phyloP scores from a whole-genome alignment of 192 early-diverging fungal genomes.

The Bifiguratus adelaidae region DNA sequence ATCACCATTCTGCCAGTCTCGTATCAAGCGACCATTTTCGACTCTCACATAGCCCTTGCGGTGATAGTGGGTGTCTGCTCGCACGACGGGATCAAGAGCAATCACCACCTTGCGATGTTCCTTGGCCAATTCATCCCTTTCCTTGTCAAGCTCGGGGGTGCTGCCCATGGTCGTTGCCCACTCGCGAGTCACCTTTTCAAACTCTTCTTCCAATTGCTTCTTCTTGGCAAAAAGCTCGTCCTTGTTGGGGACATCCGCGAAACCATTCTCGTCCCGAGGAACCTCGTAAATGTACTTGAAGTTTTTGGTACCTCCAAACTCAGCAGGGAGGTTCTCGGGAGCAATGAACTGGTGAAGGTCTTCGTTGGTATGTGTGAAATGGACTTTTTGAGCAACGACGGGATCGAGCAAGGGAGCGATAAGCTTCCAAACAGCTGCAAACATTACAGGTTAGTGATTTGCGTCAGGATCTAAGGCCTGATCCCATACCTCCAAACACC shows the following conservation, averaged over 20 bases:
- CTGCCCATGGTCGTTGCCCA: background rate
- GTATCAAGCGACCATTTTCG: too few relatives aligned
- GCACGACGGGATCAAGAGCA: background rate
- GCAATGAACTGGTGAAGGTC: slow-evolving; percentile 57
- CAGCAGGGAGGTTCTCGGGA: slow-evolving; percentile 39
- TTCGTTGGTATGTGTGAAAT: slow-evolving; percentile 52
- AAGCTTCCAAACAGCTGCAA: slow-evolving; percentile 56
- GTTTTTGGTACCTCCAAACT: slow-evolving; percentile 44
- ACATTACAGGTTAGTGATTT: too few relatives aligned
- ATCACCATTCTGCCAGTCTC: too few relatives aligned
- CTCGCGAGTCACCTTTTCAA: background rate
- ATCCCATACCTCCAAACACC: slow-evolving; percentile 56
- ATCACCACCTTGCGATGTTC: too few relatives aligned
- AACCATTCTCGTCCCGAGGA: background rate
- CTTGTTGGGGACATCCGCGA: background rate
- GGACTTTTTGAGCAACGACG: slow-evolving; percentile 78
- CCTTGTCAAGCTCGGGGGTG: background rate
- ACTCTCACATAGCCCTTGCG: too few relatives aligned
- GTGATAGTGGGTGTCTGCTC: background rate
- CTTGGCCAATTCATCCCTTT: background rate
- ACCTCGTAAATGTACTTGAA: slow-evolving; percentile 43
- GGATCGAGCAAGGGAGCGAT: slow-evolving; percentile 80
- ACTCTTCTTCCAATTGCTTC: background rate
- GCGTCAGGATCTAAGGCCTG: too few relatives aligned
- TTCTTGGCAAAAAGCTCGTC: background rate